Evolutionary conservation across 345 rosid genomes (phyloP), one percentile per base, ranked within the genome.

Genomic region (Arabidopsis thaliana): DNA sequence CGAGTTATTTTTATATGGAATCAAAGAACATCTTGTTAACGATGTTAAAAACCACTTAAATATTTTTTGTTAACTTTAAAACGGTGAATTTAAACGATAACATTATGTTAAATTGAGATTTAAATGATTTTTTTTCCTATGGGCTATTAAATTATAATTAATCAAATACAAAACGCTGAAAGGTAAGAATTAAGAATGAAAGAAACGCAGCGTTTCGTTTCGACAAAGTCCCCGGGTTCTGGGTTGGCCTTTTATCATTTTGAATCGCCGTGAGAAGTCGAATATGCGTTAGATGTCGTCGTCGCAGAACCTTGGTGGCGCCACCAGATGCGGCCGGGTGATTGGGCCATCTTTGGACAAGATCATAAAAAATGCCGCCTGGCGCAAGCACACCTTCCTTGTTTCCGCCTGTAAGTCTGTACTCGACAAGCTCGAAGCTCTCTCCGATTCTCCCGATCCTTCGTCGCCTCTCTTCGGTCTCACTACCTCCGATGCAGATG

Each of bases 301-400:
- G 57, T 85, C 91, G 56, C 97, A 81, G 76, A 67, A 84, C 72
- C 93, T 93, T 5, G 97, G 97, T 45, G 97, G 97, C 10, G 80
- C 85, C 41, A 83, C 95, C 58, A 80, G 90, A 48, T 87, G 89
- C 81, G 97, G 97, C 66, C 91, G 93, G n/a, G 88, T 80, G 4
- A 38, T 94, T 2, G 96, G 91, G 0, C 95, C 97, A 1, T 84
- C 83, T 5, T 87, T 94, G 67, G 98, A 91, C 78, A 88, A 90
- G 84, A 90, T 94, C 84, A 84, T 94, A 7, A 94, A 94, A 72
- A 94, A 94, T 71, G 96, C 97, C 4, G 96, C 96, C 5, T 94
- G 98, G 97, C 80, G 98, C 30, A 94, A 94, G 82, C 98, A 94
- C 72, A 84, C 96, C 23, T 86, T 84, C 75, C 82, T 94, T 46